Percentiles rank a stretch among this genome's conserved stretches.
phyloP scores from a whole-genome alignment of 2,329 filamentous ascomycete species.

The Mariannaea sp. region DNA sequence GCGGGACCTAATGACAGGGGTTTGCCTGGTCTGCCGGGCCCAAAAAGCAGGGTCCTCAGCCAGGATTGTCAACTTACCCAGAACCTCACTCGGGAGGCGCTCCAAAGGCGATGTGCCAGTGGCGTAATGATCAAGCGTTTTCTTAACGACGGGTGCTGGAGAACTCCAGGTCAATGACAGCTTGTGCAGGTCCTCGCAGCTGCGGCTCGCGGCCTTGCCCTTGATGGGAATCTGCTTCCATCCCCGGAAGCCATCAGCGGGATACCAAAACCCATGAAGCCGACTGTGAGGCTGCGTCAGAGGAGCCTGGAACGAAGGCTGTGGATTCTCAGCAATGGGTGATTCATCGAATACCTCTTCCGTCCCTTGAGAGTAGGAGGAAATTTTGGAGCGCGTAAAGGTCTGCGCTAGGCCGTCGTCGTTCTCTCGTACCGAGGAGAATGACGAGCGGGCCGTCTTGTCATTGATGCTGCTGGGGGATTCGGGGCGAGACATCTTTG shows the following conservation, averaged over 20 bases:
- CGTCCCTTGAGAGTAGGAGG: slow-evolving; percentile 56
- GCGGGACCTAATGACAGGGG: slow-evolving; percentile 20
- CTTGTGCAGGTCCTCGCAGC: slow-evolving; percentile 63
- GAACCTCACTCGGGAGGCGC: slow-evolving; percentile 70
- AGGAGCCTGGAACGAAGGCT: slow-evolving; percentile 55
- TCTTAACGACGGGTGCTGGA: slow-evolving; percentile 43
- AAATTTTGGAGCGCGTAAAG: slow-evolving; percentile 67
- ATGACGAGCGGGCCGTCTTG: slow-evolving; percentile 57
- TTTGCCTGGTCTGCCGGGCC: slow-evolving; percentile 10
- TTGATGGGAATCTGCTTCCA: slow-evolving; percentile 67
- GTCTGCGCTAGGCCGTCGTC: slow-evolving; percentile 64
- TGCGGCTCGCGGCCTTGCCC: slow-evolving; percentile 64
- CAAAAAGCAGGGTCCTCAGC: slow-evolving; percentile 5
- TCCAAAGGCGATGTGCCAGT: slow-evolving; percentile 65
- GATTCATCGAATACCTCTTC: slow-evolving; percentile 60
- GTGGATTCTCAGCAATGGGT: slow-evolving; percentile 48
- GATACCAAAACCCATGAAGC: slow-evolving; percentile 63
- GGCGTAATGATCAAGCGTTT: slow-evolving; percentile 37
- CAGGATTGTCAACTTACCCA: slow-evolving; percentile 58
- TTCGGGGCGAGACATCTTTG: slow-evolving; percentile 45
- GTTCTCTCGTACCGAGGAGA: slow-evolving; percentile 66
- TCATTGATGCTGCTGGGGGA: slow-evolving; percentile 44
- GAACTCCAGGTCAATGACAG: slow-evolving; percentile 60
- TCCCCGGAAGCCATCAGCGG: slow-evolving; percentile 62
- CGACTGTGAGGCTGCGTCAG: slow-evolving; percentile 60